Base-by-base conservation (phyloP, 2,329 filamentous ascomycete species). In the Aspergillus fijiensis region DNA sequence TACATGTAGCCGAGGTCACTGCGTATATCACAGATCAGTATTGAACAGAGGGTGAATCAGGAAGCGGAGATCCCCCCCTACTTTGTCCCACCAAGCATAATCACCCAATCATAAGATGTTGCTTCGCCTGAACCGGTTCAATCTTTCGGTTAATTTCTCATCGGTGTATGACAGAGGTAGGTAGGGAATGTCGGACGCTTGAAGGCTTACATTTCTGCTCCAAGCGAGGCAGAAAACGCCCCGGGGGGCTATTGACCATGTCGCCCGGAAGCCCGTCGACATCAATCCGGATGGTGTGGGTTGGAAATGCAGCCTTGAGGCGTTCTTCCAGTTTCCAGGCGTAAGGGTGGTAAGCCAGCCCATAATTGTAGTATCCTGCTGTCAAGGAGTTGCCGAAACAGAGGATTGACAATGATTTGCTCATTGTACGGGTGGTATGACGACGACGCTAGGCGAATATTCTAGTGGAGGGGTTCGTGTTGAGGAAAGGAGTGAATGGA, bases 331-430 rank as follows among this genome's bases (percentile, higher is more conserved):
- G 75, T 58, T 76, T 77, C 25, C 71, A 67, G 5, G 79, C 78
- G 74, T 89, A 89, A 0, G 87, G 85, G 60, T 84, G 79, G 49
- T 75, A 77, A 4, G 70, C 25, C 14, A 74, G 54, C 21, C 82
- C 84, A 50, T 65, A 74, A 60, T 63, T 55, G 31, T 78, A 76
- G 70, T 77, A 87, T 48, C 87, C 87, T 12, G 78, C 79, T 5
- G 87, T 89, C 50, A 89, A 81, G 45, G 85, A 87, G 79, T 88
- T 81, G 71, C 86, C 86, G 72, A 88, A 85, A 77, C 86, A 88
- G 61, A 88, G 81, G 68, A 88, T 82, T 1, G 63, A 62, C 11
- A 63, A 16, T 48, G 53, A 42, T 31, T 60, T 33, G 31, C 33
- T 45, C 64, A 66, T 66, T 19, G 31, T 42, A 25, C 53, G 50